Percentiles rank a stretch among this genome's conserved stretches.
phyloP scores from a whole-genome alignment of 2,329 filamentous ascomycete species.

The Diaporthe nobilis region DNA sequence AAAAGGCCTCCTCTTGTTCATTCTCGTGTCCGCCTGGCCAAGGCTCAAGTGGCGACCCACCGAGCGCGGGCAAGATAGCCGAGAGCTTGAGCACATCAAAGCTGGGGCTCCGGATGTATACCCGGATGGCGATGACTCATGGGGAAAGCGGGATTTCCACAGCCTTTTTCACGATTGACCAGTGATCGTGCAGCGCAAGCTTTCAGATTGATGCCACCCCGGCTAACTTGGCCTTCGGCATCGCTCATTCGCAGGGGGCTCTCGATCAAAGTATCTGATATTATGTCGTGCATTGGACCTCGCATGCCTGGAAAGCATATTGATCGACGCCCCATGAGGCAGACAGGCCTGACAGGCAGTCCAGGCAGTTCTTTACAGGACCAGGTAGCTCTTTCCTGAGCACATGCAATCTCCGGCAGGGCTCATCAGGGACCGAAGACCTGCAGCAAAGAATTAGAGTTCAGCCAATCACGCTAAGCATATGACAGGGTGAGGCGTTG shows the following conservation, averaged over 20 bases:
- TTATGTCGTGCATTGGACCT: slow-evolving; percentile 22
- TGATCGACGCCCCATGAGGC: slow-evolving; percentile 21
- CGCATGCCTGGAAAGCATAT: slow-evolving; percentile 1
- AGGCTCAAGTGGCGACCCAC: slow-evolving; percentile 8
- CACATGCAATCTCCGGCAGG: slow-evolving; percentile 7
- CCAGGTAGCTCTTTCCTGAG: not conserved
- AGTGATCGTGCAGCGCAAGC: not conserved
- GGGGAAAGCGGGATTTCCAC: not conserved
- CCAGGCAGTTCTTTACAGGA: not conserved
- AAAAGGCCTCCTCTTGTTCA: not conserved
- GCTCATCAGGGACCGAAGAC: not conserved
- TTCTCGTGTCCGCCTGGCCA: not conserved
- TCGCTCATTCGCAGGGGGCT: not conserved
- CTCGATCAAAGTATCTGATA: not conserved
- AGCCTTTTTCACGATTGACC: not conserved
- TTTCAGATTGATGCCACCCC: slow-evolving; percentile 10
- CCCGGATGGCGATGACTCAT: slow-evolving; percentile 18
- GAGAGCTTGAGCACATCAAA: slow-evolving; percentile 12
- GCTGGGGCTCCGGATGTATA: slow-evolving; percentile 3
- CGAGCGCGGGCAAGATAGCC: slow-evolving; percentile 15
- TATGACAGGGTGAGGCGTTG: not conserved
- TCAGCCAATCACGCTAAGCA: not conserved
- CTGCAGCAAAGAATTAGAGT: not conserved
- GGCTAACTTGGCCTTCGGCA: not conserved
- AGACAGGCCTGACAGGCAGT: not conserved